Percentiles rank a stretch among this genome's conserved stretches.
These are phyloP conservation scores for Xylariomycetidae sp. DNA, from an alignment of 2,329 filamentous ascomycete species.

Conservation along the genomic window DNA sequence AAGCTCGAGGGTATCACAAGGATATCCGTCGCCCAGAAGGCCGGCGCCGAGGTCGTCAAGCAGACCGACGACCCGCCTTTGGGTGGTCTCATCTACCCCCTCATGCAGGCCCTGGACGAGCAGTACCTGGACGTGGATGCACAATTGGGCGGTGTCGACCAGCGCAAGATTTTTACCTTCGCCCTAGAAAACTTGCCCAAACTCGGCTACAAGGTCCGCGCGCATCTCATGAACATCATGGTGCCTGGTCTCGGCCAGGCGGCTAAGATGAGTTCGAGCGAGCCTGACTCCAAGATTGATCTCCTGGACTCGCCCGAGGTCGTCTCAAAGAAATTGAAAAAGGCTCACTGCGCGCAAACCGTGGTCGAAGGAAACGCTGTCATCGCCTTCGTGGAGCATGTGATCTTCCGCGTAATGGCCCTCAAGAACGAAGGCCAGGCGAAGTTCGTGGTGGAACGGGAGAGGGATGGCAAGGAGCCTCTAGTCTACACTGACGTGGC, in stretches of 20 bases:
- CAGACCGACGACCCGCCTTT: slow-evolving; percentile 73
- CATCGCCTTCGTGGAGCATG: slow-evolving; percentile 78
- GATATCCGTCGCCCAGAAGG: slow-evolving; percentile 62
- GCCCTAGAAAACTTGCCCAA: slow-evolving; percentile 81
- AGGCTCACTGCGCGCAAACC: slow-evolving; percentile 72
- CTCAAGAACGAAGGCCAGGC: slow-evolving; percentile 53
- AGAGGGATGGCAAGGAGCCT: slow-evolving; percentile 61
- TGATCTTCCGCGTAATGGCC: slow-evolving; percentile 72
- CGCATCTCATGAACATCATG: slow-evolving; percentile 78
- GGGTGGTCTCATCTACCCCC: slow-evolving; percentile 71
- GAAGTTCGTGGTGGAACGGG: slow-evolving; percentile 63
- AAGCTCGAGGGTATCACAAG: slow-evolving; percentile 69
- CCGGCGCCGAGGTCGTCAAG: slow-evolving; percentile 91
- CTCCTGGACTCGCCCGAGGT: slow-evolving; percentile 72
- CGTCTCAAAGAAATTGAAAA: slow-evolving; percentile 78
- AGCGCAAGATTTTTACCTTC: slow-evolving; percentile 82
- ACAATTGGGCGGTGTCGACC: slow-evolving; percentile 80
- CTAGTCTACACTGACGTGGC: slow-evolving; percentile 73
- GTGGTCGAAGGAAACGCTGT: slow-evolving; percentile 81
- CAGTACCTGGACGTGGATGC: slow-evolving; percentile 81
- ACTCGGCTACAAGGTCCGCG: slow-evolving; percentile 70
- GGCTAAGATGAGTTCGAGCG: slow-evolving; percentile 81
- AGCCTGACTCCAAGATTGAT: slow-evolving; percentile 80
- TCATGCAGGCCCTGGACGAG: slow-evolving; percentile 89
- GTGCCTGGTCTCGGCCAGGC: slow-evolving; percentile 76